These are phyloP conservation scores for Macrophomina pseudophaseolina DNA, from an alignment of 2,329 filamentous ascomycete species.

Conservation along the genomic window DNA sequence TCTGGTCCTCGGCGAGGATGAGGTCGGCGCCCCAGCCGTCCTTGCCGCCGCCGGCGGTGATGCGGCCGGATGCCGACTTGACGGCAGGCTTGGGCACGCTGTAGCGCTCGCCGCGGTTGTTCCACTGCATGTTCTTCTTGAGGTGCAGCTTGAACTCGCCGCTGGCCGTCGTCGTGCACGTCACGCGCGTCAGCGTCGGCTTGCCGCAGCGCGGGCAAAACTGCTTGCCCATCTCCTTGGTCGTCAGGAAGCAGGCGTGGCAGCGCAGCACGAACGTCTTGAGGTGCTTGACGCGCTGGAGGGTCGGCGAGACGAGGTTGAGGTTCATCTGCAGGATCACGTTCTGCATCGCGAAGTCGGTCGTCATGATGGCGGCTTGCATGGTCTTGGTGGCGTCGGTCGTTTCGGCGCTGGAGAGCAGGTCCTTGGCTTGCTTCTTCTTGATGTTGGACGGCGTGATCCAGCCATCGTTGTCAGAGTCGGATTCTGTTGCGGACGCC, in stretches of 20 bases:
- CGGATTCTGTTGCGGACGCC: constrained; percentile 34
- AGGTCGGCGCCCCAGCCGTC: constrained; percentile 84
- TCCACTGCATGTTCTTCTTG: constrained; percentile 96
- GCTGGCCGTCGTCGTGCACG: constrained; percentile 79
- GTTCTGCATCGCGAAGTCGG: constrained; percentile 98
- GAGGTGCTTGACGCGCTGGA: constrained; percentile 81
- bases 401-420: constrained; percentile 48
- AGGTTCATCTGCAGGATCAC: constrained; percentile 94
- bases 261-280: constrained; percentile 91
- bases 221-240: constrained; percentile 82
- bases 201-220: constrained; percentile 94
- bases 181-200: constrained; percentile 80
- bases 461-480: constrained; percentile 75
- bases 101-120: constrained; percentile 88
- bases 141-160: constrained; percentile 86
- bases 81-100: constrained; percentile 89
- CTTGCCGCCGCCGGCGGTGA: constrained; percentile 70
- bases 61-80: constrained; percentile 79
- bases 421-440: constrained; percentile 76
- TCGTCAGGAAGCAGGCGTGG: constrained; percentile 77
- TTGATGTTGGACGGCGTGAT: constrained; percentile 94
- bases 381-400: constrained; percentile 66
- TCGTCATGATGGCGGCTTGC: constrained; percentile 89
- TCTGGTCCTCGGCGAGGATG: constrained; percentile 93
- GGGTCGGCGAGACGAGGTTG: constrained; percentile 77